A percentile compares a stretch with the other conserved stretches of the same genome.
These are phyloP conservation scores for Scleroderma citrinum DNA, from an alignment of 768 basidiomycete genomes.

Conservation along the genomic window DNA sequence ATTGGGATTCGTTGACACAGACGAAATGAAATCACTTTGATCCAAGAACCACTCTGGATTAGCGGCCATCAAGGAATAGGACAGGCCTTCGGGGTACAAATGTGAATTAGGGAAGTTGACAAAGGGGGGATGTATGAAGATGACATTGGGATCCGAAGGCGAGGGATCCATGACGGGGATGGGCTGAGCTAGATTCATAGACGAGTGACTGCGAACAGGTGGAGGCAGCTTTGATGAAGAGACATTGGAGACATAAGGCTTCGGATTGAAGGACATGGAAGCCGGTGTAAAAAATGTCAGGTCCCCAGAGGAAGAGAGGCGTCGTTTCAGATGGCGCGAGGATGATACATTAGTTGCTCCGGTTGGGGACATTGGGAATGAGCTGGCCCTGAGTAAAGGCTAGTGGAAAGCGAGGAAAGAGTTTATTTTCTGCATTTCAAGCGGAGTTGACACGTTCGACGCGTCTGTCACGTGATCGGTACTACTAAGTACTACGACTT, in stretches of 20 bases:
- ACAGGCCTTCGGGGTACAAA: constrained; percentile 58
- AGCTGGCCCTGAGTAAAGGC: background rate
- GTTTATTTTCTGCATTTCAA: constrained; percentile 29
- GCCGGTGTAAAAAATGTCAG: constrained; percentile 60
- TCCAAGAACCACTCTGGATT: constrained; percentile 80
- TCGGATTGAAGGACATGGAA: constrained; percentile 58
- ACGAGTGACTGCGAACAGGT: constrained; percentile 22
- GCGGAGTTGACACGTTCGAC: constrained; percentile 41
- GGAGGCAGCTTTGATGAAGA: constrained; percentile 24
- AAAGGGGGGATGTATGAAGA: constrained; percentile 77
- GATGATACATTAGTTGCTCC: constrained; percentile 16
- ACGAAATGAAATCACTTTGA: constrained; percentile 54
- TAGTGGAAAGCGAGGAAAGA: constrained; percentile 21
- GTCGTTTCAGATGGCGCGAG: constrained; percentile 42
- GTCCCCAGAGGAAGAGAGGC: constrained; percentile 39
- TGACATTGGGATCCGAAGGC: constrained; percentile 53
- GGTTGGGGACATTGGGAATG: constrained; percentile 17
- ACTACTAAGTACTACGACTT: constrained; percentile 7
- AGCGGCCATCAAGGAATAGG: constrained; percentile 65
- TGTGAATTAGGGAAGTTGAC: constrained; percentile 57
- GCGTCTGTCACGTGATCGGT: constrained; percentile 37
- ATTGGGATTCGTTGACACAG: constrained; percentile 38
- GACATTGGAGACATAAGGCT: constrained; percentile 48
- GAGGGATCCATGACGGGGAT: constrained; percentile 62
- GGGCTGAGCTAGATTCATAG: constrained; percentile 35